Percentiles rank a stretch among this genome's conserved stretches.
These are phyloP conservation scores for Ramaria sp. DNA, from an alignment of 768 basidiomycete species.

Conservation along the genomic window DNA sequence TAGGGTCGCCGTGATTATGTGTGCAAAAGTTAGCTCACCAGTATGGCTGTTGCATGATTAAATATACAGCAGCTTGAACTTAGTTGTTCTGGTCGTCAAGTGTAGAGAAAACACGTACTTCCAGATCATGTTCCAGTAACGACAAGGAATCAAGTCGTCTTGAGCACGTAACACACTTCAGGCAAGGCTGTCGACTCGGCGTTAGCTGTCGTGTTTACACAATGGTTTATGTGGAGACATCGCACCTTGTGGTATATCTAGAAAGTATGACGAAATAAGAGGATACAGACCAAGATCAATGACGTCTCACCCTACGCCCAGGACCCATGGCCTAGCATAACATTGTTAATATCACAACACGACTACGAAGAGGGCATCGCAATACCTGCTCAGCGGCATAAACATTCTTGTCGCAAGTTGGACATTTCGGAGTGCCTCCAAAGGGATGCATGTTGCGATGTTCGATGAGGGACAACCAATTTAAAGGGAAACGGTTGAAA, in stretches of 20 bases:
- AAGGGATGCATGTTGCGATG: slow-evolving; percentile 53
- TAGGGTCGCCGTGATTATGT: not conserved
- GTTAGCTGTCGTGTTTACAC: slow-evolving; percentile 3
- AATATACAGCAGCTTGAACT: no score
- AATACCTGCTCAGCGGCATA: slow-evolving; percentile 84
- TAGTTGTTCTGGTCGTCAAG: not conserved
- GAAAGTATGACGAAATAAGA: slow-evolving; percentile 6
- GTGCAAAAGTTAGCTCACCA: slow-evolving; percentile 22
- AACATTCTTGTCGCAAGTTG: slow-evolving; percentile 63
- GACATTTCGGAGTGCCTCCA: slow-evolving; percentile 61
- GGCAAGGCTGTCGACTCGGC: slow-evolving; percentile 47
- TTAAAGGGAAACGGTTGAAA: no score
- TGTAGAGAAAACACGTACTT: slow-evolving; percentile 37
- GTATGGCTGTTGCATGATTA: slow-evolving; percentile 26
- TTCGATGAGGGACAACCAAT: no score
- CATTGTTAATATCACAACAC: slow-evolving; percentile 3
- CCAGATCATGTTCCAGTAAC: slow-evolving; percentile 73
- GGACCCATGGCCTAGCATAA: slow-evolving; percentile 65
- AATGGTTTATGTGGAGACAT: not conserved
- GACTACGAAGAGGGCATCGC: not conserved
- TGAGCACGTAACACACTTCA: slow-evolving; percentile 65
- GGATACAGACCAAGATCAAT: not conserved
- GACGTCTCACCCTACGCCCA: slow-evolving; percentile 62
- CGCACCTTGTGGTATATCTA: slow-evolving; percentile 74
- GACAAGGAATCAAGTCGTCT: slow-evolving; percentile 70